Base-by-base conservation (phyloP, 1,284 basidiomycete genomes). In the Ganoderma multipileum region DNA sequence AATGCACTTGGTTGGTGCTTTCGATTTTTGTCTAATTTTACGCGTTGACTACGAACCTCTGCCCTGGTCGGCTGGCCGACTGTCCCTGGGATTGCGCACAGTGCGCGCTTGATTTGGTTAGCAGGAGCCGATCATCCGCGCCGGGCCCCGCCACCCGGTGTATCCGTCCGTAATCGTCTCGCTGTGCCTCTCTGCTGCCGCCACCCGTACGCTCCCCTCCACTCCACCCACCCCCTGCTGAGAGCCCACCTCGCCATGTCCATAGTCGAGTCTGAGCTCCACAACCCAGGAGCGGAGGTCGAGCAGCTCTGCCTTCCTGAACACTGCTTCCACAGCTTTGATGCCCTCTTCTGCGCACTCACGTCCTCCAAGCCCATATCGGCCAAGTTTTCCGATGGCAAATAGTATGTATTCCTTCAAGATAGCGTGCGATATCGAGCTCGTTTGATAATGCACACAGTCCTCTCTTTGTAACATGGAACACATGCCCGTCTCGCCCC, bases 401-500 rank as follows among this genome's bases (percentile, higher is more conserved):
- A 92, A 80, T 92, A 88, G 93, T 94, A 78, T 75, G 91, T 76
- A 42, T 16, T 36, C 50, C 12, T 41, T 20, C 14, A 23, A 20
- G 14, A 23, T 38, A 4, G 38, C 20, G 42, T 28, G 44, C 42
- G 12, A 57, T 33, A 44, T 50, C 66, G 60, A n/a, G 11, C 5
- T 26, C 33, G 23, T 63, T 36, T 61, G 42, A 58, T 67, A 20
- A 67, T 67, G 36, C 39, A n/a, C 30, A 42, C 73, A 97, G 96
- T 80, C 96, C 96, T 8, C 85, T 99, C 67, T 99, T 99, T 81
- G 95, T 99, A 42, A 99, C 97, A 2, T 99, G 97, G 97, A 97
- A 96, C 82, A 93, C 84, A 64, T 87, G 83, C 70, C 85, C 86
- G 65, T 84, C 86, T 69, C 86, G 87, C 71, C 79, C 87, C 30